Base-by-base conservation (phyloP, 2,329 filamentous ascomycete species). In the Cladosporium velox region DNA sequence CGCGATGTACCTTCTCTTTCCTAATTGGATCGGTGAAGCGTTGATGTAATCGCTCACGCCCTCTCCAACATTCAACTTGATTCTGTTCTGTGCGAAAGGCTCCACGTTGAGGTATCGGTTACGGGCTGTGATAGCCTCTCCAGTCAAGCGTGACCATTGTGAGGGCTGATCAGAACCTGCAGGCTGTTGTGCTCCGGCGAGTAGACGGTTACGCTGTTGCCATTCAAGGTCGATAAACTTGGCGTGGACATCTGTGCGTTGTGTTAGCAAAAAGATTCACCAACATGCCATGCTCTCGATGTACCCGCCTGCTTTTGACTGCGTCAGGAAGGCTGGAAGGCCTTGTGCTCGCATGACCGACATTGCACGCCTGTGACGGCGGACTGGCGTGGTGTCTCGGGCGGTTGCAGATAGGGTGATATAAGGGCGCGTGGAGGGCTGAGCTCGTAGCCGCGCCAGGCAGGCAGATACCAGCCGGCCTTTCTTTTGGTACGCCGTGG, bases 61-160 rank as follows among this genome's bases (percentile, higher is more conserved):
- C 18, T 90, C 85, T 1, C 91, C 89, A 1, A 97, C 94, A 47
- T 86, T 85, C 21, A 99, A 86, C 76, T 87, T 90, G 65, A 99
- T 85, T 44, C 95, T 88, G 74, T 96, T 96, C 75, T 91, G 88
- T 68, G 90, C 89, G 88, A 91, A 99, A 0, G 93, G 92, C 75
- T 93, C 90, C 69, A 99, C 92, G 75, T 98, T 97, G 64, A 84
- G 78, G 79, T 98, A 99, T 65, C 95, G 89, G 78, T 98, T 96
- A 71, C 94, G 86, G 41, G 79, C 77, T 67, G 82, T 83, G 69
- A 87, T 81, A 58, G 87, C 83, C 10, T 86, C 81, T 28, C 84
- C 83, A 32, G 79, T 79, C 59, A 90, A 83, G 64, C 88, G 83
- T 3, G 87, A 83, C 83, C 84, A 90, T 68, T 81, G 82, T 61